These are phyloP conservation scores for Mrakia blollopis DNA, from an alignment of 768 basidiomycete genomes.

Conservation along the genomic window DNA sequence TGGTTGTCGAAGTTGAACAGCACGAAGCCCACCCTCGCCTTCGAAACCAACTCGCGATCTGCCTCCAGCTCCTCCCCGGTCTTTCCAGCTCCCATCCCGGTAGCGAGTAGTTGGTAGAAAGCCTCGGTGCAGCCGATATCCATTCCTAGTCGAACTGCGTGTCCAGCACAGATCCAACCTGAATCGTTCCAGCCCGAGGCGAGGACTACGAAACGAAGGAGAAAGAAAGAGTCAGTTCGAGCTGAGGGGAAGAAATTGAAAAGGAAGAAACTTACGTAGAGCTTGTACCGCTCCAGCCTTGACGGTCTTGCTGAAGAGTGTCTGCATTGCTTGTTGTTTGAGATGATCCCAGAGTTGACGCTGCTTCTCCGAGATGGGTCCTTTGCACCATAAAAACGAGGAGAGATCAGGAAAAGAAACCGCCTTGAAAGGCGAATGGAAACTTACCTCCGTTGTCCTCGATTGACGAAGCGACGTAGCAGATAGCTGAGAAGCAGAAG, in stretches of 20 bases:
- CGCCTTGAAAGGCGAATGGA: background rate
- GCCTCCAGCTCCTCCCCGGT: constrained; percentile 52
- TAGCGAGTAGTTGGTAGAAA: constrained; percentile 72
- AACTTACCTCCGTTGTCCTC: constrained; percentile 6
- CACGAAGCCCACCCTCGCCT: constrained; percentile 84
- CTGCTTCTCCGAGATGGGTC: constrained; percentile 11
- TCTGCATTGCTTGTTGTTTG: constrained; percentile 21
- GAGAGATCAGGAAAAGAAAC: background rate
- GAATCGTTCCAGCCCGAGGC: constrained; percentile 15
- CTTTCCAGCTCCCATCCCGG: constrained; percentile 67
- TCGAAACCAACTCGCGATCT: constrained; percentile 73
- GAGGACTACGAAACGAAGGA: background rate
- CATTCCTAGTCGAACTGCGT: constrained; percentile 93
- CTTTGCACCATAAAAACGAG: background rate
- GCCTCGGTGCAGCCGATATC: constrained; percentile 78
- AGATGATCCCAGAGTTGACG: constrained; percentile 11
- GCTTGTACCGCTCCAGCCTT: constrained; percentile 9
- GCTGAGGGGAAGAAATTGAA: background rate
- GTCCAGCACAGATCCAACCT: constrained; percentile 53
- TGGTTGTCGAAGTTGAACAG: constrained; percentile 71
- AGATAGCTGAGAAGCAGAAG: constrained; percentile 19
- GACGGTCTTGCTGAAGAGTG: constrained; percentile 13
- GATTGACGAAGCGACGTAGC: constrained; percentile 20
- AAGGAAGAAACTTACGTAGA: background rate
- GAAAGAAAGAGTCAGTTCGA: background rate